Evolutionary conservation across 139 green algal genomes (phyloP).

Genomic region (Tetradesmus obliquus): DNA sequence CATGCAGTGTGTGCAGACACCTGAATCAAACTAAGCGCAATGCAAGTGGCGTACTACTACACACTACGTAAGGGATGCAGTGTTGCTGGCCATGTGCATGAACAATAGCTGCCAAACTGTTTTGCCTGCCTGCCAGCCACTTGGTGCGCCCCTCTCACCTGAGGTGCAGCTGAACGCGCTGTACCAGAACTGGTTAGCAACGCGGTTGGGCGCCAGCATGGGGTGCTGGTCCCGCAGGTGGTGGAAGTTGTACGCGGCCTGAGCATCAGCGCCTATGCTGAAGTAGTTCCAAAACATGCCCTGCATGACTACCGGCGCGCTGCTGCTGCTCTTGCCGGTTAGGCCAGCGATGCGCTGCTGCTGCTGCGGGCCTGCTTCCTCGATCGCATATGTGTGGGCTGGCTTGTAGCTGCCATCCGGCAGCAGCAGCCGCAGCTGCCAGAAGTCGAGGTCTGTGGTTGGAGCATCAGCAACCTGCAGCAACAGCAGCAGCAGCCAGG

Average conservation of each 20-base stretch:
- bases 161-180: slow-evolving; percentile 58
- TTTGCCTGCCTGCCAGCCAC: not conserved
- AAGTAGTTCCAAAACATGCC: slow-evolving; percentile 91
- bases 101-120: too few relatives aligned
- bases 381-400: slow-evolving; percentile 4
- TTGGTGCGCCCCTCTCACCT: slow-evolving; percentile 34
- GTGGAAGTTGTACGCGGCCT: slow-evolving; percentile 88
- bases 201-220: slow-evolving; percentile 35
- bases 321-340: not conserved
- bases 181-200: slow-evolving; percentile 87
- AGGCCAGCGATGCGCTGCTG: not conserved
- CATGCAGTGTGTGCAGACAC: not conserved
- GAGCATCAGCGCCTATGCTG: slow-evolving; percentile 82
- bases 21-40: not conserved
- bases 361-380: not conserved
- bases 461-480: slow-evolving; percentile 49
- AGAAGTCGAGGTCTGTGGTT: slow-evolving; percentile 60
- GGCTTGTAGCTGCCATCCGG: slow-evolving; percentile 40
- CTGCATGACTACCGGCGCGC: not conserved
- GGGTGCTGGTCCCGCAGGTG: slow-evolving; percentile 75
- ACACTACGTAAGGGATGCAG: slow-evolving; percentile 59
- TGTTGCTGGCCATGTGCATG: slow-evolving; percentile 35
- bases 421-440: slow-evolving; percentile 52
- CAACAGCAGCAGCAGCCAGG: not conserved
- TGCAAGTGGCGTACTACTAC: too few relatives aligned